Conservation (phyloP, 176 grass and related monocot species). For the Cymbopogon citratus region DNA sequence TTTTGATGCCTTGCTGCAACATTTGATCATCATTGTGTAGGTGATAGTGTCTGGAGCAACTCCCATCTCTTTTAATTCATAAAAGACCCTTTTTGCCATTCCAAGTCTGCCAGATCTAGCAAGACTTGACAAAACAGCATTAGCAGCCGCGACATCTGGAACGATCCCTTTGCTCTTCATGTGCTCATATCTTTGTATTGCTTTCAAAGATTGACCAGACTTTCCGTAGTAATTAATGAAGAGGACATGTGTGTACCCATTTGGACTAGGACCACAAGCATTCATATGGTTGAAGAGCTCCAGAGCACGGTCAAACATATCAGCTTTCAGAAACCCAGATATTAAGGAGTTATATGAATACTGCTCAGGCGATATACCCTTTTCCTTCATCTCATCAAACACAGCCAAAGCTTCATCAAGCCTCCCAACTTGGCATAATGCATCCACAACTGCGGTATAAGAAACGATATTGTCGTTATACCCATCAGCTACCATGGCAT, state of each 20-base stretch:
- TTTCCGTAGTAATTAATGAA: slow-evolving; percentile 92
- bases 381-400: slow-evolving; percentile 64
- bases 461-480: slow-evolving; percentile 67
- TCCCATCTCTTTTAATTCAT: slow-evolving; percentile 67
- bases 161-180: slow-evolving; percentile 85
- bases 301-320: slow-evolving; percentile 45
- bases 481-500: slow-evolving; percentile 72
- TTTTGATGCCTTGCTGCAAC: slow-evolving; percentile 75
- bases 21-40: slow-evolving; percentile 98
- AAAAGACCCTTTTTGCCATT: slow-evolving; percentile 75
- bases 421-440: slow-evolving; percentile 71
- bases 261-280: slow-evolving; percentile 65
- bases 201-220: slow-evolving; percentile 60
- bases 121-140: slow-evolving; percentile 78
- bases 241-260: slow-evolving; percentile 72
- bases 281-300: slow-evolving; percentile 72
- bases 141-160: slow-evolving; percentile 74
- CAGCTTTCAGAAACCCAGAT: slow-evolving; percentile 63
- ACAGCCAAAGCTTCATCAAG: slow-evolving; percentile 54
- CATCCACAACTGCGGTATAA: slow-evolving; percentile 58
- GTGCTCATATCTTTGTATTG: slow-evolving; percentile 55
- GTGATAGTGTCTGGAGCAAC: slow-evolving; percentile 73
- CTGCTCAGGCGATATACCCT: slow-evolving; percentile 56
- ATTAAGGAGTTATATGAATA: slow-evolving; percentile 92
- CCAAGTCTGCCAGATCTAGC: slow-evolving; percentile 72